These are phyloP conservation scores for Harringtonia lauricola DNA, from an alignment of 2,329 filamentous ascomycete species.

Conservation along the genomic window DNA sequence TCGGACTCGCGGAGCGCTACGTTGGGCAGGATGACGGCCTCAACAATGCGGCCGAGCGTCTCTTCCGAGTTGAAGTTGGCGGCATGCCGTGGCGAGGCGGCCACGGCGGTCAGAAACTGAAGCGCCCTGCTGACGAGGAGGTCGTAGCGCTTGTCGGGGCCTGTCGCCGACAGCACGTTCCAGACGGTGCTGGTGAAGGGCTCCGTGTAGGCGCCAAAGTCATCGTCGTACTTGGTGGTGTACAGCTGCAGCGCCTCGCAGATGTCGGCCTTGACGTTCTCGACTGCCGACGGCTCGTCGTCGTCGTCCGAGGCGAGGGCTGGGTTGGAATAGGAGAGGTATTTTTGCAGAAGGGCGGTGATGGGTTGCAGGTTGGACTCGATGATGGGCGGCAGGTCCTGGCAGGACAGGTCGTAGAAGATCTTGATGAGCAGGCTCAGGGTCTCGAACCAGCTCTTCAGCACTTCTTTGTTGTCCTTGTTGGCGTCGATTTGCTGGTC, in stretches of 20 bases:
- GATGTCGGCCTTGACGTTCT: constrained; percentile 85
- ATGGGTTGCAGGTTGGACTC: constrained; percentile 77
- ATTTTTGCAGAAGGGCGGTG: constrained; percentile 76
- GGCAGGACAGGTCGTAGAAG: constrained; percentile 92
- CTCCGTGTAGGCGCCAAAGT: constrained; percentile 68
- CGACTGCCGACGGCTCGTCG: constrained; percentile 79
- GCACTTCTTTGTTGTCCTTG: constrained; percentile 59
- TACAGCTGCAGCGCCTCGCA: constrained; percentile 86
- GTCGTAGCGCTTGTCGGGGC: constrained; percentile 85
- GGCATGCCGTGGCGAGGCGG: constrained; percentile 66
- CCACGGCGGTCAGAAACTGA: constrained; percentile 87
- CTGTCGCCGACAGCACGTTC: constrained; percentile 79
- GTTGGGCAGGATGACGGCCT: constrained; percentile 93
- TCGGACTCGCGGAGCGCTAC: constrained; percentile 86
- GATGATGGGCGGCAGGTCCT: constrained; percentile 89
- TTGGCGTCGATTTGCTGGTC: constrained; percentile 65
- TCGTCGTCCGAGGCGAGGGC: constrained; percentile 60
- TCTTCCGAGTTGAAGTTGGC: constrained; percentile 74
- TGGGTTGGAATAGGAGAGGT: constrained; percentile 81
- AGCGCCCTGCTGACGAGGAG: constrained; percentile 87
- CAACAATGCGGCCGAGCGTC: constrained; percentile 75
- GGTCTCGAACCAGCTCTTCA: constrained; percentile 73
- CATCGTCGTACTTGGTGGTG: constrained; percentile 91
- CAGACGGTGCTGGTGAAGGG: constrained; percentile 86
- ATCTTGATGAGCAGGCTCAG: constrained; percentile 85